Conservation (phyloP, 768 basidiomycete genomes). For the Xerocomellus intermedius region DNA sequence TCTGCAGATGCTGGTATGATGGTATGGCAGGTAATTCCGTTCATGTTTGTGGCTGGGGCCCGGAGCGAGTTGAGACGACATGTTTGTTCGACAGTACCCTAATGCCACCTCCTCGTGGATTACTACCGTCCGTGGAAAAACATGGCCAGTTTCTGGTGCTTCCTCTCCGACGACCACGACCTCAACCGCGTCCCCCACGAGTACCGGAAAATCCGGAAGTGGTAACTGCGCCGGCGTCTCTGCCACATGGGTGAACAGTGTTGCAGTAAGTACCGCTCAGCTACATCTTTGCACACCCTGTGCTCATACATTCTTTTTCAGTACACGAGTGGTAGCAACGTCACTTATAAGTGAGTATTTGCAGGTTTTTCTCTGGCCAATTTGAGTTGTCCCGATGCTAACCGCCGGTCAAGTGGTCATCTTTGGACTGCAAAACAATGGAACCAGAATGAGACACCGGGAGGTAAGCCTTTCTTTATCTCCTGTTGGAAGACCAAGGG, state of each 20-base stretch:
- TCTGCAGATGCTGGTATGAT: constrained; percentile 37
- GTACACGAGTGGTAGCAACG: constrained; percentile 34
- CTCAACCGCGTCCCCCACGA: too few species aligned
- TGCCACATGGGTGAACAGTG: too few species aligned
- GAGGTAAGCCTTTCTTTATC: constrained; percentile 17
- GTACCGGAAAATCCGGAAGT: too few species aligned
- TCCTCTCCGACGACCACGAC: background rate
- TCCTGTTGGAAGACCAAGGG: background rate
- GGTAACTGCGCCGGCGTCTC: too few species aligned
- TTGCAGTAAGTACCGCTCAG: too few species aligned
- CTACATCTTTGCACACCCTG: too few species aligned
- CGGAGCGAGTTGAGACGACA: background rate
- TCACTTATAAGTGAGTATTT: constrained; percentile 42
- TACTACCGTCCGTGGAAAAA: constrained; percentile 33
- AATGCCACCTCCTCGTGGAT: constrained; percentile 40
- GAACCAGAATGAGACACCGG: constrained; percentile 38
- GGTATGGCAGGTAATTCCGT: constrained; percentile 37
- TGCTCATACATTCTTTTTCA: too few species aligned
- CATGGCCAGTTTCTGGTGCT: constrained; percentile 34
- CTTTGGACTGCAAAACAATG: constrained; percentile 50
- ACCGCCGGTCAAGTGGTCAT: constrained; percentile 33
- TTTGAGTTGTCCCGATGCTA: background rate
- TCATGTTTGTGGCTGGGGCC: background rate
- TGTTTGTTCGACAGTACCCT: constrained; percentile 33
- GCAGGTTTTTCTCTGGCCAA: too few species aligned